Evolutionary conservation across 441 rosid species (phyloP), one percentile per base, ranked within the genome.

Genomic region (Melianthus villosus): DNA sequence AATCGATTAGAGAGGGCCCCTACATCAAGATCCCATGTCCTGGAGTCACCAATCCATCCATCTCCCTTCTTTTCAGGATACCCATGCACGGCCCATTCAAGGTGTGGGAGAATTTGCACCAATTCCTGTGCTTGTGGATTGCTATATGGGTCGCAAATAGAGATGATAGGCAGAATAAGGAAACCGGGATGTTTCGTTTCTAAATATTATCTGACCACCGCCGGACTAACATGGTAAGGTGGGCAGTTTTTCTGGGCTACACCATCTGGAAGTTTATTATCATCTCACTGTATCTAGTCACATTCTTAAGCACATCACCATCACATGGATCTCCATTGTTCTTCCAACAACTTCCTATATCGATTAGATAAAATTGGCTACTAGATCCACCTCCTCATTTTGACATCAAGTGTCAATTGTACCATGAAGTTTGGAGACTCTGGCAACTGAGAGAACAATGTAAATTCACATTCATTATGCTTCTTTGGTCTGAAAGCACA

Each of bases 71-170:
- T 77, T 39, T 54, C 57, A 8, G 82, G 92, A 55, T 69, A 72
- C 16, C 86, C 81, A 56, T 80, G 74, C 31, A 64, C 59, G 0
- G 77, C 62, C 93, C 83, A 77, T 54, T 72, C 74, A 35, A 42
- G 53, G 67, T 70, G 83, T 34, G 83, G 83, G 37, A 74, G 68
- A 52, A 70, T 60, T 26, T 81, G 72, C 3, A 74, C 52, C n/a
- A 80, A 41, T 22, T 80, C 79, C 50, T 80, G 81, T 4, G 86
- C 74, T 57, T 80, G 83, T 4, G 83, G 83, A 62, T 70, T 77
- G 51, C 81, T 77, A 25, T 74, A 74, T 7, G 77, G 93, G 51
- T 74, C 93, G 11, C 86, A 77, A 77, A 43, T 72, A 72, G 13
- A 73, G 65, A 52, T 80, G 82, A 42, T 80, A 80, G 4, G 82